These are phyloP conservation scores for Ramularia endophylla DNA, from an alignment of 2,329 filamentous ascomycete species.

Conservation along the genomic window DNA sequence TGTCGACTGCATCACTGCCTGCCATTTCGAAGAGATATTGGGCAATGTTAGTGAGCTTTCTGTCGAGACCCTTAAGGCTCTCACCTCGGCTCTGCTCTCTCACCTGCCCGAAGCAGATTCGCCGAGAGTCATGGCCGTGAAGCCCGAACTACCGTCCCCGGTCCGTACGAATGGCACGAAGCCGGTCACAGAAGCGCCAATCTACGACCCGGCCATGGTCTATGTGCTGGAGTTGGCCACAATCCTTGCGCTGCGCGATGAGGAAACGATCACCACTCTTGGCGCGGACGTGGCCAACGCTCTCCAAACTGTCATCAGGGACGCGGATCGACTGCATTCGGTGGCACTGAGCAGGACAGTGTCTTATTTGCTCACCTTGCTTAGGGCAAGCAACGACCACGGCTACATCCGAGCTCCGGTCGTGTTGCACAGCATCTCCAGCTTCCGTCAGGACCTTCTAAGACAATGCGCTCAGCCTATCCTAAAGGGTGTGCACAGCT, in stretches of 20 bases:
- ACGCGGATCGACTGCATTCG: constrained; percentile 71
- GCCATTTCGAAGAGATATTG: constrained; percentile 75
- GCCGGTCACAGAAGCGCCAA: constrained; percentile 48
- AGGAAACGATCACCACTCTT: constrained; percentile 63
- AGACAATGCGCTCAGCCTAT: constrained; percentile 70
- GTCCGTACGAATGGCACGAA: constrained; percentile 55
- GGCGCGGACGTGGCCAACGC: constrained; percentile 75
- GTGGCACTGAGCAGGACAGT: constrained; percentile 78
- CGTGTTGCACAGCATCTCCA: constrained; percentile 84
- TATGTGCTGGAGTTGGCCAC: constrained; percentile 92
- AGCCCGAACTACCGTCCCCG: constrained; percentile 69
- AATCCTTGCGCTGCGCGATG: constrained; percentile 69
- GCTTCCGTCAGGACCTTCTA: constrained; percentile 71
- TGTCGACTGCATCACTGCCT: constrained; percentile 89
- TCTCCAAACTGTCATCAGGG: constrained; percentile 74
- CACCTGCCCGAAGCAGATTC: constrained; percentile 77
- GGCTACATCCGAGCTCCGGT: constrained; percentile 90
- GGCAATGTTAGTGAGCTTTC: constrained; percentile 70
- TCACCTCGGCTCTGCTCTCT: constrained; percentile 69
- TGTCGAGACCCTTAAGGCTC: constrained; percentile 49
- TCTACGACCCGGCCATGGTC: constrained; percentile 79
- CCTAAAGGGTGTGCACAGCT: constrained; percentile 71
- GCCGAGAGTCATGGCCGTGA: constrained; percentile 79
- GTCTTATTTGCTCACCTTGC: constrained; percentile 77
- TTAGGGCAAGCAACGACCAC: constrained; percentile 81